Evolutionary conservation across 2,329 filamentous ascomycete species (phyloP).

Genomic region (Scleromitrula shiraiana): DNA sequence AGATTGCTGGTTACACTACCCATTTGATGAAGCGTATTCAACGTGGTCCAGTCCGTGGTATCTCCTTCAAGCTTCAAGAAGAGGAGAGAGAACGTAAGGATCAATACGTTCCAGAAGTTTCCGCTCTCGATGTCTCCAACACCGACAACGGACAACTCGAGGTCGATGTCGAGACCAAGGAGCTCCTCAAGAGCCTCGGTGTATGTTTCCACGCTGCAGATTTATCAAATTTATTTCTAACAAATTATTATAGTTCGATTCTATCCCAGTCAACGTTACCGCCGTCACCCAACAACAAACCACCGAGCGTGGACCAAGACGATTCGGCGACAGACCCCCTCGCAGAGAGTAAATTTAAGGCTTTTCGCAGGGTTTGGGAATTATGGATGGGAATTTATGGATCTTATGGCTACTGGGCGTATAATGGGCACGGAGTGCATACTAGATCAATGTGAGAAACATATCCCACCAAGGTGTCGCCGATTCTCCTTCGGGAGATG

Average conservation of each 20-base stretch:
- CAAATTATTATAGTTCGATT: conserved; percentile 69
- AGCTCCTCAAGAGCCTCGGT: conserved; percentile 95
- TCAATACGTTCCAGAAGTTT: conserved; percentile 99
- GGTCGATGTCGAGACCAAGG: conserved; percentile 96
- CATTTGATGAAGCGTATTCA: conserved; percentile 99
- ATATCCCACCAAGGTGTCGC: conserved; percentile 77
- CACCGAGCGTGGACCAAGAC: conserved; percentile 65
- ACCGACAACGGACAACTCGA: conserved; percentile 91
- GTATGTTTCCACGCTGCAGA: conserved; percentile 52
- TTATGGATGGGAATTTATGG: conserved; percentile 19
- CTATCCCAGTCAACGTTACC: conserved; percentile 93
- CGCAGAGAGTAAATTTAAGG: conserved; percentile 35
- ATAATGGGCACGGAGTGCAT: conserved; percentile 30
- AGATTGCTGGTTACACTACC: conserved; percentile 98
- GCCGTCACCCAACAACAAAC: conserved; percentile 82
- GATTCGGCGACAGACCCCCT: conserved; percentile 60
- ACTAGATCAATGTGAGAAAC: conserved; percentile 52
- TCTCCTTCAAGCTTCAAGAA: conserved; percentile 99
- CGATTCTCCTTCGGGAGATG: conserved; percentile 63
- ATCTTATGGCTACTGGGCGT: conserved; percentile 28
- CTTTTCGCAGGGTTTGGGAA: conserved; percentile 12
- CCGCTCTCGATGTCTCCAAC: conserved; percentile 96
- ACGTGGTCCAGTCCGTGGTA: conserved; percentile 97
- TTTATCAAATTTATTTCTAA: conserved; percentile 9
- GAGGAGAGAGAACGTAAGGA: conserved; percentile 99